Evolutionary conservation across 768 basidiomycete species (phyloP).

Genomic region (Tricholoma saponaceum): DNA sequence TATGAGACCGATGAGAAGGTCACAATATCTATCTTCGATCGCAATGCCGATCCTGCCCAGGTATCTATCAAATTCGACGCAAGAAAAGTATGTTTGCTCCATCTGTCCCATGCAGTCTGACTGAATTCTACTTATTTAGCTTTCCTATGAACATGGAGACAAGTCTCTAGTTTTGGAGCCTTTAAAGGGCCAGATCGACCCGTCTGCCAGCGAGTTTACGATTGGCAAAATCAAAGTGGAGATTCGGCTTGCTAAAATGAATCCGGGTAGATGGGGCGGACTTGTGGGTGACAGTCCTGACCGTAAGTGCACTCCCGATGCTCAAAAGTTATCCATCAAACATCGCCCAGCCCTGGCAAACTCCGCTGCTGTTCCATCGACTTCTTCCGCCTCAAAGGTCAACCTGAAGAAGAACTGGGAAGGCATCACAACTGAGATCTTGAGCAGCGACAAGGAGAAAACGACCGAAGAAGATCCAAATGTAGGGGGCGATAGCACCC

Average conservation of each 20-base stretch:
- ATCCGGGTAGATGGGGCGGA: constrained; percentile 65
- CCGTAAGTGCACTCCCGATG: constrained; percentile 41
- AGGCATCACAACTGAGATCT: constrained; percentile 64
- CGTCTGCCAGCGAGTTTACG: constrained; percentile 54
- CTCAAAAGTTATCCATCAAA: not conserved
- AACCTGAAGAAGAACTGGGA: constrained; percentile 85
- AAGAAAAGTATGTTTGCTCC: constrained; percentile 45
- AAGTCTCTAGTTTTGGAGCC: constrained; percentile 72
- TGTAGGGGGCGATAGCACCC: constrained; percentile 79
- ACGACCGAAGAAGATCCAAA: constrained; percentile 78
- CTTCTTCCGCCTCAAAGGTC: constrained; percentile 27
- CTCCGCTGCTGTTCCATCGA: constrained; percentile 24
- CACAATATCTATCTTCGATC: constrained; percentile 75
- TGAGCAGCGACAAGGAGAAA: constrained; percentile 65
- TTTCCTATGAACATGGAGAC: constrained; percentile 65
- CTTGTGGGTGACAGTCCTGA: constrained; percentile 75
- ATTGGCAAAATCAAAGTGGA: constrained; percentile 90
- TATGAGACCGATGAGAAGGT: constrained; percentile 81
- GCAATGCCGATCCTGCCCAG: constrained; percentile 61
- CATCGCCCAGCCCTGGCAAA: constrained; percentile 24
- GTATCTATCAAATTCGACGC: constrained; percentile 63
- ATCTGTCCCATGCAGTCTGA: not conserved
- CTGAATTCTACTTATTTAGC: constrained; percentile 25
- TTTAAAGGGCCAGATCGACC: constrained; percentile 76
- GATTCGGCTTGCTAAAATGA: constrained; percentile 68